Conservation (phyloP, 495 filamentous ascomycete species). For the Tuber aestivum region DNA sequence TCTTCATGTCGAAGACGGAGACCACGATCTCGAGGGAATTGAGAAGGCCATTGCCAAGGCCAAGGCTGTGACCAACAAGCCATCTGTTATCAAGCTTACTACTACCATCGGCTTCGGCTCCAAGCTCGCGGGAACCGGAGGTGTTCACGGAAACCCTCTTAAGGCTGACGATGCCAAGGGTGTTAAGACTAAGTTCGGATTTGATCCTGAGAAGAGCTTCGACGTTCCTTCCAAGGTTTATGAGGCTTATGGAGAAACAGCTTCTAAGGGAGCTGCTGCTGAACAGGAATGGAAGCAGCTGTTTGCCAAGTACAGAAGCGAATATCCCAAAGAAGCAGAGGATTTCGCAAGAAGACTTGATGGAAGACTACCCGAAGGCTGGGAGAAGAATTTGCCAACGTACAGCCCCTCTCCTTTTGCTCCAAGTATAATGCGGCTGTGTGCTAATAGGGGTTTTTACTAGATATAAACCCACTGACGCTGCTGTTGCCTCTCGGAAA, state of each 20-base stretch:
- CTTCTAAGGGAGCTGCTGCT: constrained; percentile 74
- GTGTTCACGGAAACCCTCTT: constrained; percentile 90
- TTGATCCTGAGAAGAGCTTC: constrained; percentile 90
- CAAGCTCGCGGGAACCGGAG: constrained; percentile 82
- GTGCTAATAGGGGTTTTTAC: constrained; percentile 8
- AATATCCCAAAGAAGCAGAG: constrained; percentile 67
- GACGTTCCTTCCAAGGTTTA: constrained; percentile 93
- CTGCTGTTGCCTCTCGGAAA: constrained; percentile 85
- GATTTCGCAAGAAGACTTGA: constrained; percentile 77
- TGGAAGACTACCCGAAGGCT: constrained; percentile 86
- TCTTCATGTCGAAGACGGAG: constrained; percentile 78
- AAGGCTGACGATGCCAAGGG: constrained; percentile 88
- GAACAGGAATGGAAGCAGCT: constrained; percentile 96
- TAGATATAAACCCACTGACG: constrained; percentile 74
- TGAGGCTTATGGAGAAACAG: constrained; percentile 76
- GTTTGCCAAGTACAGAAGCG: constrained; percentile 72
- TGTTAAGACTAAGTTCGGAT: constrained; percentile 90
- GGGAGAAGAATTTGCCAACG: constrained; percentile 87
- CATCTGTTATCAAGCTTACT: constrained; percentile 90
- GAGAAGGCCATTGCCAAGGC: constrained; percentile 80
- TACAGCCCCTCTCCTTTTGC: neutral
- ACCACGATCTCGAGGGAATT: constrained; percentile 81
- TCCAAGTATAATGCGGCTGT: neutral
- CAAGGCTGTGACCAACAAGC: constrained; percentile 88
- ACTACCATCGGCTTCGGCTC: constrained; percentile 99